Base-by-base conservation (phyloP, 345 rosid genomes). In the Euclidium syriacum region DNA sequence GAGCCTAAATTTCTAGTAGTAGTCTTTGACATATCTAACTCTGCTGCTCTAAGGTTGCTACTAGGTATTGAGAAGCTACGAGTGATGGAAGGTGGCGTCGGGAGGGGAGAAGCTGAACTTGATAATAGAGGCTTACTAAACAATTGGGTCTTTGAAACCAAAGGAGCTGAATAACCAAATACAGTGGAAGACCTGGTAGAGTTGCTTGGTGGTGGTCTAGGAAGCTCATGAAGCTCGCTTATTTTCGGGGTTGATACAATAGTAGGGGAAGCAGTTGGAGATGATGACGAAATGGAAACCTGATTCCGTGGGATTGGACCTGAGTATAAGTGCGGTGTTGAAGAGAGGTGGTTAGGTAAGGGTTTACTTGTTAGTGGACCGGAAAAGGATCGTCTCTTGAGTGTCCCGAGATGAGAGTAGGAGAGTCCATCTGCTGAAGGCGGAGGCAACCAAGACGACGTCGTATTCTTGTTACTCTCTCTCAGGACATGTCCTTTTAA, bases 171-270 rank as follows among this genome's bases (percentile, higher is more conserved):
- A 65, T 81, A 77, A 54, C 91, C 92, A 41, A 62, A 62, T 25
- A 79, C 76, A 62, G 78, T 84, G 35, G 83, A 70, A 5, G 85
- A 57, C 58, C 73, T 75, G 20, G 41, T 48, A 42, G 66, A 71
- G 27, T 74, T 75, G 72, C 69, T 78, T 35, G 71, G 73, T n/a
- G 97, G 99, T 22, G 97, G 99, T 80, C 96, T 84, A 24, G 99
- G 99, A 74, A 95, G 99, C 72, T 90, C 99, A 74, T 95, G 99
- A 62, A 95, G 96, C 79, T 95, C 99, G 23, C 86, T 95, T 70
- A 90, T 90, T 68, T 77, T 86, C 8, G 94, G 99, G 7, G 99
- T 85, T 19, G 96, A 83, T 58, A 70, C 52, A 58, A 83, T 75
- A 20, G 89, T 86, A 19, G 96, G 88, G 44, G 95, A 86, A 34